Evolutionary conservation across 495 filamentous ascomycete species (phyloP).

Genomic region (Corynascus novoguineensis): DNA sequence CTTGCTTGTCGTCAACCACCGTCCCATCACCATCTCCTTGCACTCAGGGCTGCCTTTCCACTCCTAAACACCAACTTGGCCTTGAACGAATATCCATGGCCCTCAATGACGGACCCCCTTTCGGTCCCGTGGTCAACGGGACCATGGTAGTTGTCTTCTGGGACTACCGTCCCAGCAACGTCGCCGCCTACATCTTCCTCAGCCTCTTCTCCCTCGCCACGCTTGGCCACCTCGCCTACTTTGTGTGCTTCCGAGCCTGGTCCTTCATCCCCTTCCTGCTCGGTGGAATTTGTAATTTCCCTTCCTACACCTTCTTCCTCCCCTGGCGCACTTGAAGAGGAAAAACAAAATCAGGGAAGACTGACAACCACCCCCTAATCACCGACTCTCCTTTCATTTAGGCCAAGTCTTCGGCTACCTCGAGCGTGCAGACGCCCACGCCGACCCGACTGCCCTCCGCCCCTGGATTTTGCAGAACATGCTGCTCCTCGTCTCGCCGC

Average conservation of each 20-base stretch:
- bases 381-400: background rate
- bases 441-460: background rate
- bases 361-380: background rate
- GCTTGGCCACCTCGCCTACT: constrained; percentile 1
- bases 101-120: background rate
- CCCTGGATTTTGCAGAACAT: constrained; percentile 5
- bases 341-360: too few relatives aligned
- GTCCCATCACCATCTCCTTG: background rate
- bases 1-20: too few relatives aligned
- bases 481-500: constrained; percentile 6
- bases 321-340: background rate
- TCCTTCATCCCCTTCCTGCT: constrained; percentile 2
- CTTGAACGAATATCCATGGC: background rate
- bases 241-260: constrained; percentile 1
- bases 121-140: constrained; percentile 7
- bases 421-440: background rate
- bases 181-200: constrained; percentile 6
- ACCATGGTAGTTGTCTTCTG: constrained; percentile 7
- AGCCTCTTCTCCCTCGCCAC: background rate
- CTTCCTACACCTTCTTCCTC: background rate
- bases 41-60: background rate
- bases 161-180: constrained; percentile 2
- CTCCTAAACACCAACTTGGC: background rate
- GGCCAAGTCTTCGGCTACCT: constrained; percentile 3
- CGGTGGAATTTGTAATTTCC: background rate